Percentiles rank a stretch among this genome's conserved stretches.
These are phyloP conservation scores for Cytospora piceicola DNA, from an alignment of 2,329 filamentous ascomycete species.

Conservation along the genomic window DNA sequence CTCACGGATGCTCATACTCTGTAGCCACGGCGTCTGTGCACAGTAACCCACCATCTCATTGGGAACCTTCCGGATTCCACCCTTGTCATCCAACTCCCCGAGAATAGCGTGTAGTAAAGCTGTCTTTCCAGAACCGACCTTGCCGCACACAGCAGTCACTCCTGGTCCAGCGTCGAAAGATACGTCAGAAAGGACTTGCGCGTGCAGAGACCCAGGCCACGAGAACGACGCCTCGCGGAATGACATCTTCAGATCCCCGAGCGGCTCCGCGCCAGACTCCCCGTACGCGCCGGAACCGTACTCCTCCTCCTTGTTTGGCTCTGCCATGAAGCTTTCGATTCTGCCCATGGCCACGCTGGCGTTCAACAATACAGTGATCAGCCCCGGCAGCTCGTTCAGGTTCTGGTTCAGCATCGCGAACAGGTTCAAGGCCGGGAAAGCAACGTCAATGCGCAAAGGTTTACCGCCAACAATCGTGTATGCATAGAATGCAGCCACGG, in stretches of 20 bases:
- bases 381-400: conserved; percentile 72
- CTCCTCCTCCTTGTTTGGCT: conserved; percentile 72
- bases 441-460: conserved; percentile 75
- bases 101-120: conserved; percentile 62
- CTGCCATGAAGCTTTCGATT: conserved; percentile 84
- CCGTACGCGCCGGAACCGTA: conserved; percentile 39
- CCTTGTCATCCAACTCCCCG: conserved; percentile 68
- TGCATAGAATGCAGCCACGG: conserved; percentile 78
- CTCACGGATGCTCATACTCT: conserved; percentile 67
- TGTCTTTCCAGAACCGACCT: conserved; percentile 65
- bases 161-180: conserved; percentile 52
- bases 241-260: conserved; percentile 47
- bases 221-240: conserved; percentile 72
- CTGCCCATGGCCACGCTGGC: conserved; percentile 80
- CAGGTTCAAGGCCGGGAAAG: conserved; percentile 83
- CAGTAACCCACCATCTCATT: conserved; percentile 58
- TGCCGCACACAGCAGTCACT: conserved; percentile 60
- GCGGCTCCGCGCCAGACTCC: conserved; percentile 29
- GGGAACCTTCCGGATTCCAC: conserved; percentile 52
- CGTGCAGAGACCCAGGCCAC: conserved; percentile 69
- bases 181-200: conserved; percentile 54
- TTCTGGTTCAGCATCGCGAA: conserved; percentile 76
- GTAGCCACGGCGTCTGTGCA: conserved; percentile 66
- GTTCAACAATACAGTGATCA: conserved; percentile 79
- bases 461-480: conserved; percentile 74